phyloP scores from a whole-genome alignment of 305 asterid genomes.

The Rubia balearica region DNA sequence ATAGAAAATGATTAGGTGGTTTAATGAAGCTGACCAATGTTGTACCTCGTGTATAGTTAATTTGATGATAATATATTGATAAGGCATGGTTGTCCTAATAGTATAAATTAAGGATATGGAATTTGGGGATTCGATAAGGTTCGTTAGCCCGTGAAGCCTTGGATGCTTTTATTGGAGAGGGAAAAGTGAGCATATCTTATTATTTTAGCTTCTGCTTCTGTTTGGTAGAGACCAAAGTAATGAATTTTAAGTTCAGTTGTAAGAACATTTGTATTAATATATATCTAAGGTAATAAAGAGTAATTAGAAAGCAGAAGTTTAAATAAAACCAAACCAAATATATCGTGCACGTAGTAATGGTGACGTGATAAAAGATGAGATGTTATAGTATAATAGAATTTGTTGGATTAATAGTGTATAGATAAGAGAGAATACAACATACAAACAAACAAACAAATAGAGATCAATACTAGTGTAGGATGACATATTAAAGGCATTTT shows the following conservation, averaged over 20 bases:
- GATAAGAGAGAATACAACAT: no score
- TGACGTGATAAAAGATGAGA: no score
- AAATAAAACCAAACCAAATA: no score
- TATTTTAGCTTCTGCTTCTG: not conserved
- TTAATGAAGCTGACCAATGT: not conserved
- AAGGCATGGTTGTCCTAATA: not conserved
- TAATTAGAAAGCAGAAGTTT: no score
- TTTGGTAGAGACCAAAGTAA: not conserved
- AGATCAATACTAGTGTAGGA: no score
- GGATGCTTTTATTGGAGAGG: conserved; percentile 5
- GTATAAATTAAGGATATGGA: conserved; percentile 1
- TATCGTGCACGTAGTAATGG: no score
- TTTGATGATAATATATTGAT: not conserved
- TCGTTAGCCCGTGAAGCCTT: conserved; percentile 5
- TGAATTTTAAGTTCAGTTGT: not conserved
- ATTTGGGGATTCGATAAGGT: conserved; percentile 1
- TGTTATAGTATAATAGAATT: no score
- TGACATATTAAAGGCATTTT: no score
- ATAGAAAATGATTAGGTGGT: not conserved
- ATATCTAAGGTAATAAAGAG: not conserved
- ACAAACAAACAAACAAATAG: no score
- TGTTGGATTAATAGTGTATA: no score
- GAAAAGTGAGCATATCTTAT: not conserved
- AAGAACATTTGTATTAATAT: not conserved
- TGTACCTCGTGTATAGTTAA: not conserved